Base-by-base conservation (phyloP, 2,329 filamentous ascomycete genomes). In the Parafenestella ontariensis region DNA sequence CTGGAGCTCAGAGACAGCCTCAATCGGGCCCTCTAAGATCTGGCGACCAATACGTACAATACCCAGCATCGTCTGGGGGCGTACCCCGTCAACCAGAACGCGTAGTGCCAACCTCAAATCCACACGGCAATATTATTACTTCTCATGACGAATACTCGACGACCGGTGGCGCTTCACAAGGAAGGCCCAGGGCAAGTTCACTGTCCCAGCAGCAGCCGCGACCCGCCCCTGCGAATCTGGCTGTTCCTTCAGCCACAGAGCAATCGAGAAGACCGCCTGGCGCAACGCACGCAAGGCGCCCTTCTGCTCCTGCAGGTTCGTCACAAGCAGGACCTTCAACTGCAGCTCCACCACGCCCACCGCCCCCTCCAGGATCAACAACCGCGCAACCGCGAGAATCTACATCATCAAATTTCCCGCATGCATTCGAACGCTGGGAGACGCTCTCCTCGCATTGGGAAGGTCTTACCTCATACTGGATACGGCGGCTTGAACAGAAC, bases 361-460 rank as follows among this genome's bases (percentile, higher is more conserved):
- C 65, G 37, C 60, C 61, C 18, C 42, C 61, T 53, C 70, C 61
- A 69, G 64, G 59, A 13, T 60, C 68, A 6, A 59, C 70, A 24
- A 61, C 64, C 42, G 61, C 63, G 13, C 70, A 65, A 48, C 72
- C 56, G 34, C 74, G 72, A 50, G 70, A 76, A 54, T 73, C 70
- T 17, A 77, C 75, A 9, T 70, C 75, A 3, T 91, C 89, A 42
- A 88, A 89, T 0, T 98, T 99, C 63, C 95, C 95, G 0, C 95
- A 98, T 76, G 95, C 95, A 0, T 99, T 99, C 69, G 94, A 99
- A 76, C 86, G 95, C 56, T 99, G 95, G 95, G 95, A 99, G 74
- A 94, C 91, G 0, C 79, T 99, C 2, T 99, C 95, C 0, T 96
- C 95, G 5, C 94, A 98, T 67, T 99, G 95, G 95, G 95, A 99